phyloP scores from a whole-genome alignment of 2,329 filamentous ascomycete species.

The Myrmaecium sp. region DNA sequence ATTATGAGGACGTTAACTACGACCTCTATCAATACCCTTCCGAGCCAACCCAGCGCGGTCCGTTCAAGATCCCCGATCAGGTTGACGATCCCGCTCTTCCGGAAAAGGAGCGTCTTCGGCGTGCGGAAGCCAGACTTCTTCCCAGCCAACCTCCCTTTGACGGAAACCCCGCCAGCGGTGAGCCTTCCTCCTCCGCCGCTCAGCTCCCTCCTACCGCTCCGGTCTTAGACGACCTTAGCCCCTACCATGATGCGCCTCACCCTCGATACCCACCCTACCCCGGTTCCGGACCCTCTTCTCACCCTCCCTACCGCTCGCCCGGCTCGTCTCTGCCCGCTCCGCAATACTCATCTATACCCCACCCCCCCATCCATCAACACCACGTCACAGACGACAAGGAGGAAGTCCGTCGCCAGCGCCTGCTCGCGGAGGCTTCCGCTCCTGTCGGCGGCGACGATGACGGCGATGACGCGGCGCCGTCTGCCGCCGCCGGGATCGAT shows the following conservation, averaged over 20 bases:
- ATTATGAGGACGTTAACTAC: constrained; percentile 12
- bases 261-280: constrained; percentile 9
- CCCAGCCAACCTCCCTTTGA: constrained; percentile 57
- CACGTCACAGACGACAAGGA: too few relatives aligned
- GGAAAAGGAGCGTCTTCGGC: constrained; percentile 67
- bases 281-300: constrained; percentile 8
- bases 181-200: constrained; percentile 23
- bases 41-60: constrained; percentile 2
- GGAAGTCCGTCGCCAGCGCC: too few relatives aligned
- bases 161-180: constrained; percentile 22
- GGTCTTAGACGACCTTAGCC: constrained; percentile 17
- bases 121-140: constrained; percentile 61
- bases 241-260: constrained; percentile 3
- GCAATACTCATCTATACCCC: too few relatives aligned
- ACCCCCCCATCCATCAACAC: too few relatives aligned
- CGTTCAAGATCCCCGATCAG: constrained; percentile 3
- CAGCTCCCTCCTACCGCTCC: constrained; percentile 19
- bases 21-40: constrained; percentile 4
- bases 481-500: too few relatives aligned
- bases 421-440: too few relatives aligned
- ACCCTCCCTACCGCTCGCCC: too few relatives aligned
- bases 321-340: too few relatives aligned
- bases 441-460: too few relatives aligned
- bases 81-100: constrained; percentile 41
- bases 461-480: too few relatives aligned